phyloP scores from a whole-genome alignment of 768 basidiomycete species.

The Dentipellis sp. region DNA sequence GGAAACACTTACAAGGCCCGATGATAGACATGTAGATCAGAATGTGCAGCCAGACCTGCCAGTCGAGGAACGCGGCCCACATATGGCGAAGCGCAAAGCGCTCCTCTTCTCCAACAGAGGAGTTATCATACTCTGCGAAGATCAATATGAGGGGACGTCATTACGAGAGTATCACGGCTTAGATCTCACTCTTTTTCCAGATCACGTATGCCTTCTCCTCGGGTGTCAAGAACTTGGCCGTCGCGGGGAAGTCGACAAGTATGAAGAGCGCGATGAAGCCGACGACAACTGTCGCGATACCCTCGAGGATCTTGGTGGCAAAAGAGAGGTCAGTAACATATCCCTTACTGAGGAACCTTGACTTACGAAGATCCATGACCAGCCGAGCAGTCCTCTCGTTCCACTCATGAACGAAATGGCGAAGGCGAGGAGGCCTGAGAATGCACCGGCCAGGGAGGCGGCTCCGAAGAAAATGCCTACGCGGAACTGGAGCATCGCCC shows the following conservation, averaged over 20 bases:
- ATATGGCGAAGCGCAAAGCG: conserved; percentile 46
- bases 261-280: conserved; percentile 45
- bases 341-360: neutral
- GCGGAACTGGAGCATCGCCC: conserved; percentile 22
- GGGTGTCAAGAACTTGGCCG: conserved; percentile 50
- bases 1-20: conserved; percentile 41
- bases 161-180: neutral
- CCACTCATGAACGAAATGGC: conserved; percentile 27
- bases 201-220: conserved; percentile 49
- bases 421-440: conserved; percentile 24
- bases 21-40: conserved; percentile 50
- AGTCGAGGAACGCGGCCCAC: conserved; percentile 45
- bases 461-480: conserved; percentile 27
- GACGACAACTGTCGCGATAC: conserved; percentile 48
- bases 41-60: conserved; percentile 59
- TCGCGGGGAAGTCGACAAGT: conserved; percentile 51
- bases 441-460: conserved; percentile 22
- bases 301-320: conserved; percentile 46
- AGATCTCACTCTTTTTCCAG: conserved; percentile 41
- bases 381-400: conserved; percentile 19
- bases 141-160: neutral
- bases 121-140: conserved; percentile 41
- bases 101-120: conserved; percentile 53
- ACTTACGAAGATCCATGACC: conserved; percentile 26
- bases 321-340: neutral